Base-by-base conservation (phyloP, 1,139 yeast genomes). In the Spathaspora sp. region DNA sequence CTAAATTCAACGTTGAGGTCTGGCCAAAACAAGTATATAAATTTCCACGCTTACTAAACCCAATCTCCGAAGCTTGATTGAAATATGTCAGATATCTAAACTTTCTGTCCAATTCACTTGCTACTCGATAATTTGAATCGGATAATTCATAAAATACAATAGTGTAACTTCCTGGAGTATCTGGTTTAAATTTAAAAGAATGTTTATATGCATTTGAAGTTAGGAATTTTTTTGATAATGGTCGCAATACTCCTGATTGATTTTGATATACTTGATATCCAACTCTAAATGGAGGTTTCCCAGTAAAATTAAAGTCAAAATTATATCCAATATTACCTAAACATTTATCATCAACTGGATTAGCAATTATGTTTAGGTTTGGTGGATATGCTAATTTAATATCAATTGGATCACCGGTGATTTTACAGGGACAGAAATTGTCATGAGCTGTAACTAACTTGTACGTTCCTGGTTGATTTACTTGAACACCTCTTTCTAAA, bases 271-370 rank as follows among this genome's bases (percentile, higher is more conserved):
- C 82, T 39, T 78, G 75, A 51, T 84, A 84, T 38, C 74, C 76
- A 13, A 90, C 74, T 41, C 75, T 76, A 65, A 86, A 93, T 3
- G 98, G 98, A 1, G 96, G 86, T 24, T 82, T 78, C 13, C 99
- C 99, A 5, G 78, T 68, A 44, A 88, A 75, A 41, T 81, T 84
- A 53, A 91, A 90, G 41, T 79, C 78, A 48, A 89, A 82, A 20
- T 71, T 69, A 55, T 75, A 80, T 0, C 98, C 99, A 8, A 89
- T 84, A 44, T 91, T 89, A 1, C 99, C 99, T 29, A 95, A 87
- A 68, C 99, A 93, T 48, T 86, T 81, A 58, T 93, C 98, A 33
- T 82, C 72, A 2, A 91, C 81, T 2, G 90, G 83, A 2, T 72
- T 69, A 1, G 88, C 79, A 4, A 60, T 52, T 5, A 86, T 81